Base-by-base conservation (phyloP, 257 asterid genomes). In the Solanum sitiens region DNA sequence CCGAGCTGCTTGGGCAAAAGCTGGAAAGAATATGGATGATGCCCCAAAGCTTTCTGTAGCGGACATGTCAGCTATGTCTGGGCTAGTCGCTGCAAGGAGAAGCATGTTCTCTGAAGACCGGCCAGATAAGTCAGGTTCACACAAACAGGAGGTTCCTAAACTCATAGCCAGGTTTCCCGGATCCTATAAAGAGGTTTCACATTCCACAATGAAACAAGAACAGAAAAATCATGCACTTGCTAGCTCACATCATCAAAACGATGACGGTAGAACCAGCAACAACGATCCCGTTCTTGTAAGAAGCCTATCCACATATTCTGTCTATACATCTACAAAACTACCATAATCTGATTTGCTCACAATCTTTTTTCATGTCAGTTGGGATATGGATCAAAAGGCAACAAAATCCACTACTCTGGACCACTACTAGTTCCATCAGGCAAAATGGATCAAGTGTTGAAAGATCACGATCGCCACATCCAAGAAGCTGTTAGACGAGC, bases 401-500 rank as follows among this genome's bases (percentile, higher is more conserved):
- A 91, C 90, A 96, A 92, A 83, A 95, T 97, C 23, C 98, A 97
- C 92, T 97, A 95, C 93, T 97, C 99, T 0, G 99, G 99, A 30
- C 99, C 99, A 0, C 86, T 97, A 85, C 90, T 95, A 45, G 99
- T 92, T 42, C 98, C 99, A 20, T 93, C 99, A 3, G 98, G 96
- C 74, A 95, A 94, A 93, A 92, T 94, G 91, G 99, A 97, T 75
- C 98, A 96, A 93, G 93, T 92, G 90, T 80, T 97, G 91, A 95
- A 94, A 90, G 99, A 96, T 74, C 96, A 96, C 20, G 99, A 97
- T 87, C 98, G 98, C 53, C 99, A 94, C 68, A 93, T 97, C 45
- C 99, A 94, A 89, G 99, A 96, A 89, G 98, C 98, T 44, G 98
- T 91, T 83, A 91, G 99, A 89, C 92, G 99, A 63, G 98, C 96